Percentiles rank a stretch among this genome's conserved stretches.
Conservation (phyloP, 2,329 filamentous ascomycete species). For the Aspergillus caelatus region DNA sequence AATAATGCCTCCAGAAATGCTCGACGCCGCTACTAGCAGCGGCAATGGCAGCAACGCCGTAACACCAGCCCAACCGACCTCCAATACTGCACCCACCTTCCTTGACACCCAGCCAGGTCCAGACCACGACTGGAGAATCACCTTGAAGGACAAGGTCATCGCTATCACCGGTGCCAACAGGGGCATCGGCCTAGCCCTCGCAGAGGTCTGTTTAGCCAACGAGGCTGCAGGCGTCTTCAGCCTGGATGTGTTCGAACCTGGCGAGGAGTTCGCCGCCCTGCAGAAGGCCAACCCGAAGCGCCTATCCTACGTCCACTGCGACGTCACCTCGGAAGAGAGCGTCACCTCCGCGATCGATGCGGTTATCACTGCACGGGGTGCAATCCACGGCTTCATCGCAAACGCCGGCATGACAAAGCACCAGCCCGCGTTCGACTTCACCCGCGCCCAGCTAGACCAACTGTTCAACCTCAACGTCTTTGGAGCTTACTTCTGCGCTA, state of each 20-base stretch:
- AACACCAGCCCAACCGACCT: no score
- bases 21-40: no score
- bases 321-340: no score
- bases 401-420: slow-evolving; percentile 51
- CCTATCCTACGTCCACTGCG: slow-evolving; percentile 45
- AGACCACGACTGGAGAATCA: no score
- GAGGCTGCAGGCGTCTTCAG: slow-evolving; percentile 43
- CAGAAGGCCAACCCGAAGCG: slow-evolving; percentile 44
- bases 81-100: no score
- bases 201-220: slow-evolving; percentile 39
- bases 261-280: slow-evolving; percentile 36
- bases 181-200: no score
- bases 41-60: no score
- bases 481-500: slow-evolving; percentile 30
- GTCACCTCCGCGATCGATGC: no score
- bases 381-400: slow-evolving; percentile 48
- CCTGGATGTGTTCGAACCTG: slow-evolving; percentile 42
- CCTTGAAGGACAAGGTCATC: no score
- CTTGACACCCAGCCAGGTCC: no score
- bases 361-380: slow-evolving; percentile 47
- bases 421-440: slow-evolving; percentile 47
- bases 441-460: slow-evolving; percentile 37
- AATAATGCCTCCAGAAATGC: no score
- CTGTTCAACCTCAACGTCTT: slow-evolving; percentile 47
- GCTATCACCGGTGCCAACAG: no score